Conservation (phyloP, 805 yeast genomes). For the Wickerhamomyces alni region DNA sequence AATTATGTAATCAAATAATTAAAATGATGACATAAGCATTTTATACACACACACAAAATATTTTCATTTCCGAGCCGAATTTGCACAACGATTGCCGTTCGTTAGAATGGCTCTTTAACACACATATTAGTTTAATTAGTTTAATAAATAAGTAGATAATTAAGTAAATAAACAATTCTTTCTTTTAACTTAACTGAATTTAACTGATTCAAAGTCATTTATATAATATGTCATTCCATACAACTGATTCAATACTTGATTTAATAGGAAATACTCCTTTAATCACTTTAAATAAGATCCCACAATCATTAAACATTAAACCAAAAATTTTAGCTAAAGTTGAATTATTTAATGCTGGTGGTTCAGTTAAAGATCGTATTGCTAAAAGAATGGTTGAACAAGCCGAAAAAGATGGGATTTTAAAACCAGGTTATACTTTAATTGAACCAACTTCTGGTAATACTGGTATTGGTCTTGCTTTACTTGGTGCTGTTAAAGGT, state of each 20-base stretch:
- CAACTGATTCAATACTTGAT: slow-evolving; percentile 44
- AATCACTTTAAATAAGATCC: slow-evolving; percentile 67
- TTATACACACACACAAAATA: too few relatives aligned
- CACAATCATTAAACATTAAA: slow-evolving; percentile 68
- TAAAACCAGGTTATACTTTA: slow-evolving; percentile 79
- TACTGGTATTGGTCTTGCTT: slow-evolving; percentile 90
- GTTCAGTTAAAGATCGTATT: slow-evolving; percentile 84
- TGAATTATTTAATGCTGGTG: slow-evolving; percentile 84
- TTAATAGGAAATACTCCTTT: slow-evolving; percentile 85
- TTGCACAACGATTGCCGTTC: too few relatives aligned
- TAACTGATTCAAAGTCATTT: background rate
- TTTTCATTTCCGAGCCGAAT: too few relatives aligned
- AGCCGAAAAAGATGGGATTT: slow-evolving; percentile 71
- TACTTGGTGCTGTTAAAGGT: slow-evolving; percentile 82
- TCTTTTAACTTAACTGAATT: too few relatives aligned
- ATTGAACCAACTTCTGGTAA: slow-evolving; percentile 91
- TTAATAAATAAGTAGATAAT: too few relatives aligned
- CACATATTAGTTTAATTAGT: too few relatives aligned
- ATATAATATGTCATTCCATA: background rate
- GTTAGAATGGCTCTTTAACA: slow-evolving; percentile 6
- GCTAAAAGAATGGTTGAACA: slow-evolving; percentile 83
- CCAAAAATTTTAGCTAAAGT: slow-evolving; percentile 69
- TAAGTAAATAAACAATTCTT: too few relatives aligned
- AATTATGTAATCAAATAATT: too few relatives aligned
- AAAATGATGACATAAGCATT: too few relatives aligned